Evolutionary conservation across 805 yeast species (phyloP), one percentile per base, ranked within the genome.

Genomic region (Kluyveromyces lactis): DNA sequence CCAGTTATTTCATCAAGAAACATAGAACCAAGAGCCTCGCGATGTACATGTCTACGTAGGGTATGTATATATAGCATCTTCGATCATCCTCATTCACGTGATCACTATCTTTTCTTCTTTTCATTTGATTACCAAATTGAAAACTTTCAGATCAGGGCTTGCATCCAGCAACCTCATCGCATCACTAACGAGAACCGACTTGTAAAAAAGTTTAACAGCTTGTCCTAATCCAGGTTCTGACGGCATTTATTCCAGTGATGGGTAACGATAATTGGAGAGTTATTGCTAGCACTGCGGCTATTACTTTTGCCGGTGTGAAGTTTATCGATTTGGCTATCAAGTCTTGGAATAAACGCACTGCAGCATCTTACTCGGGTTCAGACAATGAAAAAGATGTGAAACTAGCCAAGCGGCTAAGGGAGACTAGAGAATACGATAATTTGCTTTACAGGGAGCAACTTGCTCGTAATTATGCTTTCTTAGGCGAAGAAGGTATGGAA

Each of bases 401-500:
- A 23, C 15, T 36, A 18, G 41, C 37, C 36, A 28, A 39, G 33
- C 38, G 41, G 31, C 28, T 29, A 13, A 35, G 18, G 21, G 40
- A 28, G 17, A 26, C 46, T 11, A 36, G 24, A 8, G 46, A 50
- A 13, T 68, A 75, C 46, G 75, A 73, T 40, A 92, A 83, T 51
- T 83, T 76, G 38, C 73, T 92, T 45, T 80, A 86, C 36, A 75
- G 82, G 42, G 98, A 92, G 63, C 97, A 92, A 58, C 73, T 90
- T 28, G 95, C 97, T 0, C 69, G 98, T 46, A 92, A 90, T 65
- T 82, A 85, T 56, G 97, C 95, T 1, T 92, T 92, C 56, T 68
- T 92, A 19, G 86, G 95, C 10, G 85, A 83, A 38, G 83, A 80
- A 16, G 97, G 96, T 1, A 79, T 87, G 75, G 60, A 63, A 15